Conservation (phyloP, 176 grass and related monocot genomes). For the Eragrostis nindensis region DNA sequence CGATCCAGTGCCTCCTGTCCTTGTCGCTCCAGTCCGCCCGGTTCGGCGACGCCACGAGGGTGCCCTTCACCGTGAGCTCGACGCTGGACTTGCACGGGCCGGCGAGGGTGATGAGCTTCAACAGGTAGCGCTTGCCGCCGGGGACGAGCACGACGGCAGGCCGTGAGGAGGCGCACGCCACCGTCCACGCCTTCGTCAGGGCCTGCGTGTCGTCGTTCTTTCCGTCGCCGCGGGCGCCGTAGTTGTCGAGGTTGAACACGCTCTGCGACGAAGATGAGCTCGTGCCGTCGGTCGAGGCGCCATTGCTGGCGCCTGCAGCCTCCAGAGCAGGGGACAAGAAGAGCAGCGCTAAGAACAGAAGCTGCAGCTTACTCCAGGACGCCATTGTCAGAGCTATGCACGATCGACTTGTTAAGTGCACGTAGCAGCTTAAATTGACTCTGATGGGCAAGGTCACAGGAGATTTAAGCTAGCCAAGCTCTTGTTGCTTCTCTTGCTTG, state of each 20-base stretch:
- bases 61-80: constrained; percentile 56
- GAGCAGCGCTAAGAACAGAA: background rate
- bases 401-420: background rate
- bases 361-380: background rate
- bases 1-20: constrained; percentile 58
- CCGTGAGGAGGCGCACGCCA: constrained; percentile 57
- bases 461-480: background rate
- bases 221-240: constrained; percentile 61
- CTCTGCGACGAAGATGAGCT: constrained; percentile 29
- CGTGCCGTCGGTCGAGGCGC: background rate
- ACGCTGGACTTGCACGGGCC: constrained; percentile 72
- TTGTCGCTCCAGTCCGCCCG: constrained; percentile 44
- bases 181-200: constrained; percentile 52
- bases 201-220: constrained; percentile 60
- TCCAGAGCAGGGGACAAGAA: background rate
- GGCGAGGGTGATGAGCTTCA: constrained; percentile 49
- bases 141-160: constrained; percentile 64
- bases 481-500: background rate
- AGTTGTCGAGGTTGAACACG: constrained; percentile 55
- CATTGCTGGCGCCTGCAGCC: background rate
- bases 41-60: constrained; percentile 55
- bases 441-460: background rate
- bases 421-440: no score
- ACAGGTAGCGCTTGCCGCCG: constrained; percentile 51
- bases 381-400: background rate